Conservation (phyloP, 768 basidiomycete species). For the Pholiota microspora region DNA sequence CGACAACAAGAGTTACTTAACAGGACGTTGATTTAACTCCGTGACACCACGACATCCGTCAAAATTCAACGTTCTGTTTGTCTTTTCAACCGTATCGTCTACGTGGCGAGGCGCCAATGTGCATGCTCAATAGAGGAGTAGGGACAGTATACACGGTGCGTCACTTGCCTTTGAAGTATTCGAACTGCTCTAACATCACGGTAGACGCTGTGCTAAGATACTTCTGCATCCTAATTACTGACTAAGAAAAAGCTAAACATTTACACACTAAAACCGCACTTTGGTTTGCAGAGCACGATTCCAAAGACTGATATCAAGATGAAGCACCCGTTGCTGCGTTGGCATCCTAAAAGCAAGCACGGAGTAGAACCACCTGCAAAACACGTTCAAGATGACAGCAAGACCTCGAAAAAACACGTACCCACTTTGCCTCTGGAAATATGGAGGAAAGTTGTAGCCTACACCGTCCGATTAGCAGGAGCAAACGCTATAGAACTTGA, state of each 20-base stretch:
- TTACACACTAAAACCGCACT: conserved; percentile 1
- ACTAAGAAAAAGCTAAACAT: neutral
- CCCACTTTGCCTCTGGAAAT: conserved; percentile 19
- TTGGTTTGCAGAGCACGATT: neutral
- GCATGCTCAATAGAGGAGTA: neutral
- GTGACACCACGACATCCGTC: neutral
- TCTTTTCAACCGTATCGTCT: neutral
- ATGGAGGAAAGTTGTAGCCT: conserved; percentile 38
- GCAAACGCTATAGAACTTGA: conserved; percentile 30
- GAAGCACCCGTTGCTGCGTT: neutral
- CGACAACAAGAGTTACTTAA: too few species aligned
- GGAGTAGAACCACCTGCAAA: neutral
- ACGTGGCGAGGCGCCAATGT: neutral
- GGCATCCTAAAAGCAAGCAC: neutral
- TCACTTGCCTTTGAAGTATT: neutral
- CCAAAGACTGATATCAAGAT: neutral
- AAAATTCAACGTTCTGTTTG: neutral
- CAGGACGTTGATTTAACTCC: too few species aligned
- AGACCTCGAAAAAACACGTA: neutral
- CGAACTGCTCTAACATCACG: neutral
- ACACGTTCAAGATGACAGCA: neutral
- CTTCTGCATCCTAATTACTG: neutral
- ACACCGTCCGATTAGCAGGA: conserved; percentile 32
- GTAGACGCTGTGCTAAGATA: neutral
- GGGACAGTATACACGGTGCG: neutral